Evolutionary conservation across 345 rosid genomes (phyloP).

Genomic region (Acer negundo): DNA sequence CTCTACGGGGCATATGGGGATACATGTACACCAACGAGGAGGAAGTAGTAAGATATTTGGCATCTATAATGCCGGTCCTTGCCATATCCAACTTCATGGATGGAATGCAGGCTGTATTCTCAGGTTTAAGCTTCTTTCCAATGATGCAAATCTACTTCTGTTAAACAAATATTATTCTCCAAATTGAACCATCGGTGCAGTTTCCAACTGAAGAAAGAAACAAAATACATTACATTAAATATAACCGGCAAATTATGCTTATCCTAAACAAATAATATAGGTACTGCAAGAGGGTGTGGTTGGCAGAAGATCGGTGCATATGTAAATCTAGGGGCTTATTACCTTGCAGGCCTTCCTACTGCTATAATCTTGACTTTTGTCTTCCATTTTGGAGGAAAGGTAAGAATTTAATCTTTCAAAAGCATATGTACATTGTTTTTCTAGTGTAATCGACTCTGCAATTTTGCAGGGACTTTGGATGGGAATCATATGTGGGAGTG

Average conservation of each 20-base stretch:
- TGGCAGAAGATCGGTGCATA: conserved; percentile 37
- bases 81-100: conserved; percentile 44
- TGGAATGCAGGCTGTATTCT: conserved; percentile 38
- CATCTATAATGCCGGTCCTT: conserved; percentile 32
- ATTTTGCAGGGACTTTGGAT: conserved; percentile 40
- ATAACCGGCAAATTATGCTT: not conserved
- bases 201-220: not conserved
- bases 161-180: too few species aligned
- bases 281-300: conserved; percentile 45
- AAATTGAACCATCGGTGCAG: not conserved
- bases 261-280: conserved; percentile 3
- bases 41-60: conserved; percentile 27
- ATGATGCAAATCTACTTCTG: too few species aligned
- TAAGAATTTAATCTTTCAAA: not conserved
- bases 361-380: conserved; percentile 31
- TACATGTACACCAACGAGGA: conserved; percentile 26
- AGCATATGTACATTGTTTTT: too few species aligned
- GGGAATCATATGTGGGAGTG: conserved; percentile 40
- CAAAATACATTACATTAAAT: not conserved
- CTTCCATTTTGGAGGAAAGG: conserved; percentile 38
- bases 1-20: conserved; percentile 25
- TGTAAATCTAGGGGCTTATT: conserved; percentile 39
- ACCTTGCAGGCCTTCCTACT: conserved; percentile 34
- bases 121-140: not conserved
- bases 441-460: not conserved